Conservation (phyloP, 768 basidiomycete species). For the Lactifluus subvellereus region DNA sequence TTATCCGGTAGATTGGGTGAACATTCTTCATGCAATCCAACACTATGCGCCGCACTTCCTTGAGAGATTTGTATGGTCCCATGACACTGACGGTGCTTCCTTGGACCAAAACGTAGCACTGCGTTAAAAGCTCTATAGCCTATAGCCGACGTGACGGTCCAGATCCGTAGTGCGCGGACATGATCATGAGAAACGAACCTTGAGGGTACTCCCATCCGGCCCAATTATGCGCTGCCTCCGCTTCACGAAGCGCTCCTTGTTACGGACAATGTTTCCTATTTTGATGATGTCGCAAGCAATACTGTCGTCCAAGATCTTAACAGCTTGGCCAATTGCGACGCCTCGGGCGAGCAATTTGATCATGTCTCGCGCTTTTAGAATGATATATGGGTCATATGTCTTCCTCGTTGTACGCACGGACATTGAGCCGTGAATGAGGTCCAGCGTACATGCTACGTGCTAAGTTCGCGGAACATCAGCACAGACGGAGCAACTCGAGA, state of each 20-base stretch:
- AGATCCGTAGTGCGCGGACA: not conserved
- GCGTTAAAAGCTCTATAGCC: conserved; percentile 95
- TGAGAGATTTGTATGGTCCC: conserved; percentile 92
- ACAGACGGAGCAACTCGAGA: not conserved
- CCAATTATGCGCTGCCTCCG: conserved; percentile 94
- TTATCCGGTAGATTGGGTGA: conserved; percentile 98
- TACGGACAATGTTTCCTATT: conserved; percentile 88
- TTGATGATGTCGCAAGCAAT: conserved; percentile 97
- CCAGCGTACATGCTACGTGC: conserved; percentile 88
- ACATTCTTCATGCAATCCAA: conserved; percentile 99
- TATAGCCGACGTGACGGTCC: conserved; percentile 29
- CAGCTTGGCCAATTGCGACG: conserved; percentile 77
- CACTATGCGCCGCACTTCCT: conserved; percentile 95
- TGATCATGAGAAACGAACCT: conserved; percentile 47
- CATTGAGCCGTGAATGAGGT: conserved; percentile 96
- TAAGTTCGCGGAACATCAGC: conserved; percentile 30
- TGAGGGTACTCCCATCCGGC: conserved; percentile 93
- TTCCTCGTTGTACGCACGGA: conserved; percentile 94
- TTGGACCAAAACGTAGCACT: conserved; percentile 96
- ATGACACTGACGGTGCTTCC: conserved; percentile 98
- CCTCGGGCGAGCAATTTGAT: conserved; percentile 93
- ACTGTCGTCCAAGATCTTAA: conserved; percentile 85
- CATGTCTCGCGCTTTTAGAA: conserved; percentile 93
- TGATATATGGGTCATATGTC: conserved; percentile 93
- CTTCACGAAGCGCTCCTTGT: conserved; percentile 97